Base-by-base conservation (phyloP, 306 rosid species). In the Vigna nakashimae region DNA sequence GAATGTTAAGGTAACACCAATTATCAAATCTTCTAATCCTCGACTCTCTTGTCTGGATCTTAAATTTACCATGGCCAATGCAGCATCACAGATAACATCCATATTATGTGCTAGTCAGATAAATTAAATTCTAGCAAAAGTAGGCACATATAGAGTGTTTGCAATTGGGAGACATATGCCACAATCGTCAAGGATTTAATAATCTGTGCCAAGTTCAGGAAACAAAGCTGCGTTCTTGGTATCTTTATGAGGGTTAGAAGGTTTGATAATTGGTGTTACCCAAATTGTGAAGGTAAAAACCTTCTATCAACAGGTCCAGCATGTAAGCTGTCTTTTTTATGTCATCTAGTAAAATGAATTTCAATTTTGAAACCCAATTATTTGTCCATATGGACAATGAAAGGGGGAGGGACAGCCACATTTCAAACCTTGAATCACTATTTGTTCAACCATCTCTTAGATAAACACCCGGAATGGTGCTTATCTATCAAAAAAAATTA, bases 1-100 rank as follows among this genome's bases (percentile, higher is more conserved):
- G 5, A 45, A 59, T 30, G 1, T 60, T 20, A 68, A 4, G 62
- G 65, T 76, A 16, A 52, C 16, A 52, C 28, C 36, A 57, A 57
- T 32, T 14, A 69, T 9, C 49, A 78, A 14, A 78, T 20, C 58
- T 43, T 78, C 75, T 42, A 57, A 69, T 42, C 40, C 51, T 45
- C 70, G 50, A 58, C 12, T n/a, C 53, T 68, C 36, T 2, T 11
- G 51, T 36, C 71, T 10, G 43, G 28, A 43, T 62, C 49, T 18
- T 48, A 73, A 74, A 16, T 75, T 34, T 53, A 64, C 53, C 22
- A 10, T n/a, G 12, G 43, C 48, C 30, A 3, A 17, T 6, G 20
- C 57, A 69, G 4, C 28, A 58, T 32, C 32, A 74, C 15, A 26
- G 60, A 28, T n/a, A 56, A 18, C 40, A 30, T 66, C 34, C 46